These are phyloP conservation scores for Powellomyces hirtus DNA, from an alignment of 192 early-diverging fungal species.

Conservation along the genomic window DNA sequence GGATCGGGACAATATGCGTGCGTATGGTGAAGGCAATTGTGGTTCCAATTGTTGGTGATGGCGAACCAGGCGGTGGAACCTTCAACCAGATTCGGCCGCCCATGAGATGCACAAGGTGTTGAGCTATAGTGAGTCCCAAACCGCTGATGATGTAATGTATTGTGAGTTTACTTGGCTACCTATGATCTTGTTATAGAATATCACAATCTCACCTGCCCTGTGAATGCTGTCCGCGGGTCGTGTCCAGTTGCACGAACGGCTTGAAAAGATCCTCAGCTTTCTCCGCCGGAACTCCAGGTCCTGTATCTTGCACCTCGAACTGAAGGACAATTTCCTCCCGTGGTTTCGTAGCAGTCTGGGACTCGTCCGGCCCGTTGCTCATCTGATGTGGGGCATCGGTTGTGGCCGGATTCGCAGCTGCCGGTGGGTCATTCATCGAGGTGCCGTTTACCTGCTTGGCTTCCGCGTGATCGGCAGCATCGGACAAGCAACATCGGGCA, in stretches of 20 bases:
- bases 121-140: slow-evolving; percentile 3
- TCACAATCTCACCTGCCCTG: slow-evolving; percentile 3
- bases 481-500: not conserved
- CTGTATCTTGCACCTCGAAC: slow-evolving; percentile 16
- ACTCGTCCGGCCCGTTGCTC: too few species aligned
- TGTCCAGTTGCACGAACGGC: slow-evolving; percentile 20
- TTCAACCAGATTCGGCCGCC: slow-evolving; percentile 11
- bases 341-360: too few species aligned
- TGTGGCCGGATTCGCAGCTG: too few species aligned
- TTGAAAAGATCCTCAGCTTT: slow-evolving; percentile 5
- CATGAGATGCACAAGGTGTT: slow-evolving; percentile 1
- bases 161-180: too few species aligned
- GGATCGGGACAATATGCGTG: not conserved
- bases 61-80: not conserved
- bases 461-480: too few species aligned
- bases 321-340: not conserved
- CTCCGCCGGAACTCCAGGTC: not conserved
- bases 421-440: too few species aligned
- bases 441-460: too few species aligned
- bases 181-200: too few species aligned
- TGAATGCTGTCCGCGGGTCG: not conserved
- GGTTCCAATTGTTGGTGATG: not conserved
- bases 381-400: too few species aligned
- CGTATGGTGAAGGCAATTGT: slow-evolving; percentile 15
- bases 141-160: not conserved